These are phyloP conservation scores for Rhynchospora tenuis DNA, from an alignment of 176 grass and related monocot species.

Conservation along the genomic window DNA sequence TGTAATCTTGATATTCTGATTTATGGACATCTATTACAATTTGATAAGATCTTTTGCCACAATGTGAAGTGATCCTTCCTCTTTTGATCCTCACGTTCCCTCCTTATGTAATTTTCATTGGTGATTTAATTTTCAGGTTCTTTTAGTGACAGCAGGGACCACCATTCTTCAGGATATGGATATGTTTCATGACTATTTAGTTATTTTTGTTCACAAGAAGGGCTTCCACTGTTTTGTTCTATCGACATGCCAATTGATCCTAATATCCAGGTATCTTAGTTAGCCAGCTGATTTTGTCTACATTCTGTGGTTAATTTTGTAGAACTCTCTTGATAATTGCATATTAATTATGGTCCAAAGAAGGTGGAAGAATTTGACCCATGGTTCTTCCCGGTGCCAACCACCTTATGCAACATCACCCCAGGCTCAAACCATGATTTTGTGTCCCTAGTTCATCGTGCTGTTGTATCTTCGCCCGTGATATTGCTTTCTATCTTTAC, in stretches of 20 bases:
- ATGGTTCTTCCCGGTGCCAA: conserved; percentile 81
- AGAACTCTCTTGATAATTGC: conserved; percentile 7
- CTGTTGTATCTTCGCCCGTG: conserved; percentile 80
- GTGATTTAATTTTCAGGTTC: conserved; percentile 41
- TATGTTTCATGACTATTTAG: conserved; percentile 76
- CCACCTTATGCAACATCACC: conserved; percentile 49
- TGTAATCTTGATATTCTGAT: background rate
- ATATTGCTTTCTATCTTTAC: conserved; percentile 32
- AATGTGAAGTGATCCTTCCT: background rate
- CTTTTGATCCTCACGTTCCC: background rate
- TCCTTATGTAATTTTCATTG: background rate
- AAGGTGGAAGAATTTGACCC: conserved; percentile 59
- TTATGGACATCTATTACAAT: conserved; percentile 2
- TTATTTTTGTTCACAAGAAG: conserved; percentile 67
- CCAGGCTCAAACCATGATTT: conserved; percentile 83
- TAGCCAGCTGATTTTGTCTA: background rate
- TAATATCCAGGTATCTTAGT: conserved; percentile 58
- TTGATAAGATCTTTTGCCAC: conserved; percentile 68
- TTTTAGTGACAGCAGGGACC: conserved; percentile 48
- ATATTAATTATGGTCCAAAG: conserved; percentile 39
- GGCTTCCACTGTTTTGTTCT: conserved; percentile 66
- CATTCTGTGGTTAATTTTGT: background rate
- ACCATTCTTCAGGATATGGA: conserved; percentile 80
- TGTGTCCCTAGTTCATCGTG: conserved; percentile 66
- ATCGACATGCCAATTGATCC: conserved; percentile 58